Evolutionary conservation across 768 basidiomycete genomes (phyloP), one percentile per base, ranked within the genome.

Genomic region (Lactarius evosmus): DNA sequence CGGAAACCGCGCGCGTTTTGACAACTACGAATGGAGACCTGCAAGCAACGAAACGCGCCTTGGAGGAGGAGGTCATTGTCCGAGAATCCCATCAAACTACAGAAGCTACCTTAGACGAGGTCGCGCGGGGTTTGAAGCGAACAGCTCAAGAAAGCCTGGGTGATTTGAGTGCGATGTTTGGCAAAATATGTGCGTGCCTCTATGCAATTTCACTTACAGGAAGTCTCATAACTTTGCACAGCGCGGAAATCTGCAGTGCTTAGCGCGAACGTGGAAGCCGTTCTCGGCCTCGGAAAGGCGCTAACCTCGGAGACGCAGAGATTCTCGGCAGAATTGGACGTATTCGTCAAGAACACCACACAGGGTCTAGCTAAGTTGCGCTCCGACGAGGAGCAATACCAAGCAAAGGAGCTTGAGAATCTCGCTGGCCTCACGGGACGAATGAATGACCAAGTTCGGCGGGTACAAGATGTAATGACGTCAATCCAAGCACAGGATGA

Each of bases 31-130:
- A 84, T 60, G 77, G 71, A 1, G 85, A 92, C 68, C 75, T 97
- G 68, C 79, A 79, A 56, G 76, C 73, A 30, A 81, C 80, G n/a
- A 85, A 82, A 62, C 72, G 70, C 4, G 83, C 86, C 11, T 76
- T 95, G 53, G 87, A 92, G 67, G 91, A 95, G 66, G 94, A 98
- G 74, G 77, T 81, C 40, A 76, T 89, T 32, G 84, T 98, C 19
- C 81, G 91, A 38, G 80, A 88, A 68, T 91, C 90, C 0, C 87
- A 91, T 74, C 85, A 90, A 71, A 77, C 81, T 55, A 93, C 86
- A 7, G 95, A 98, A 74, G 75, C 74, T 19, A 76, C 75, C 55
- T 73, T 97, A 51, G 84, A 96, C 69, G 75, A 74, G n/a, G 85
- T 95, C 4, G 95, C 95, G 0, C 75, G 72, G 27, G 83, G 82